phyloP scores from a whole-genome alignment of 805 yeast species.

The Metschnikowia lachancei region DNA sequence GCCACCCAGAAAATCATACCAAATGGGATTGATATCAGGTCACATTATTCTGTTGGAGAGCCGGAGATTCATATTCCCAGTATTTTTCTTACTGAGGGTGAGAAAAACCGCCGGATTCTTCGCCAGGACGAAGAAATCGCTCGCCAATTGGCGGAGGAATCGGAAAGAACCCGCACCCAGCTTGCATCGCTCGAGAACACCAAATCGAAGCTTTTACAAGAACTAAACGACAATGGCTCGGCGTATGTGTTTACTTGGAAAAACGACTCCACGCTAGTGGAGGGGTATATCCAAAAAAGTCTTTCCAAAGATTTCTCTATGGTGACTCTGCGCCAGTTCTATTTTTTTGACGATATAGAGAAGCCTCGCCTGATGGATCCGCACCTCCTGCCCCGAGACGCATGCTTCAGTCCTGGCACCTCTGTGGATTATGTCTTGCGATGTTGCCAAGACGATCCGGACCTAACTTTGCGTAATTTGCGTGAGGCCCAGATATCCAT shows the following conservation, averaged over 20 bases:
- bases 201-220: slow-evolving; percentile 22
- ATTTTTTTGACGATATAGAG: slow-evolving; percentile 15
- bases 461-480: background rate
- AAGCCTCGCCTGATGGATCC: background rate
- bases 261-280: slow-evolving; percentile 22
- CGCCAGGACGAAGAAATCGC: slow-evolving; percentile 22
- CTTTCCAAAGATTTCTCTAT: slow-evolving; percentile 7
- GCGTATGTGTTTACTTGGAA: slow-evolving; percentile 20
- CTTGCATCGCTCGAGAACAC: slow-evolving; percentile 7
- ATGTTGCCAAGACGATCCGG: background rate
- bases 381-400: background rate
- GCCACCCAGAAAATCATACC: no score
- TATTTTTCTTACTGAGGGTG: slow-evolving; percentile 30
- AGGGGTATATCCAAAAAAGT: slow-evolving; percentile 18
- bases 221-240: slow-evolving; percentile 35
- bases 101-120: slow-evolving; percentile 25
- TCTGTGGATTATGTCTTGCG: background rate
- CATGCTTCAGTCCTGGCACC: background rate
- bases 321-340: slow-evolving; percentile 25
- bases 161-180: slow-evolving; percentile 10
- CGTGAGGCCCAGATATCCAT: slow-evolving; percentile 2
- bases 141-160: slow-evolving; percentile 21
- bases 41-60: background rate
- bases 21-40: no score
- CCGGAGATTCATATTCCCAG: slow-evolving; percentile 25